These are phyloP conservation scores for Globisporangium cederbergense DNA, from an alignment of 352 stramenopile genomes.

Conservation along the genomic window DNA sequence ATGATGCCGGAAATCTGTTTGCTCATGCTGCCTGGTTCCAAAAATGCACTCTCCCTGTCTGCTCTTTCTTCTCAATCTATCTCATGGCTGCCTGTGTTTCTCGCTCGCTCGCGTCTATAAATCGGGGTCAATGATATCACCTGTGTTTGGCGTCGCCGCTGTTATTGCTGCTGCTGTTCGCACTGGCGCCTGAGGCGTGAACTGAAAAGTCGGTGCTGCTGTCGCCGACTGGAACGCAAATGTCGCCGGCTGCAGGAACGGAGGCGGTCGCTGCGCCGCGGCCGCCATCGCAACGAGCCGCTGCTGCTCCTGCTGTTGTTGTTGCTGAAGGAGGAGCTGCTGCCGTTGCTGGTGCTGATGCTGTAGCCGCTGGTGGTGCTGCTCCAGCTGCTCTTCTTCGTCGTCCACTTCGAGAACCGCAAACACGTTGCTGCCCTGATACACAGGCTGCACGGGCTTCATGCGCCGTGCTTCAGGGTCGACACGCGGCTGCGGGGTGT, in stretches of 20 bases:
- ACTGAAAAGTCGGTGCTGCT: constrained; percentile 20
- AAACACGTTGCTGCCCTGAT: constrained; percentile 54
- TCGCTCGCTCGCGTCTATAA: constrained; percentile 18
- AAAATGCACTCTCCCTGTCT: background rate
- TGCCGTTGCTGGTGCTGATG: constrained; percentile 11
- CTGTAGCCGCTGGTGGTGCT: constrained; percentile 21
- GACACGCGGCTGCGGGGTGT: constrained; percentile 20
- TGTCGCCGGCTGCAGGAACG: constrained; percentile 65
- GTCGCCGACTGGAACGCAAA: constrained; percentile 45
- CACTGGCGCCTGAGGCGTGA: constrained; percentile 20
- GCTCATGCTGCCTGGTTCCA: background rate
- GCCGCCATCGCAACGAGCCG: constrained; percentile 13
- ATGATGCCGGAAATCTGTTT: too few relatives aligned
- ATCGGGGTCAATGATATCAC: constrained; percentile 51
- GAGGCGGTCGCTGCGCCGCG: constrained; percentile 18
- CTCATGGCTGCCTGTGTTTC: background rate
- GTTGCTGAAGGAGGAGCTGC: constrained; percentile 7
- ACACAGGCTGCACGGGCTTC: constrained; percentile 33
- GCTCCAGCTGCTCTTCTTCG: constrained; percentile 23
- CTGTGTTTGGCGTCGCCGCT: constrained; percentile 7
- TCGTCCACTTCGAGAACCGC: constrained; percentile 54
- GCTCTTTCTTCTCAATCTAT: background rate
- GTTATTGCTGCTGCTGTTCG: constrained; percentile 9
- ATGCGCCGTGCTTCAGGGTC: constrained; percentile 24
- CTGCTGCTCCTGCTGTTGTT: constrained; percentile 12